A percentile compares a stretch with the other conserved stretches of the same genome.
Evolutionary conservation across 2,329 filamentous ascomycete species (phyloP).

Genomic region (Pestalotiopsis sp.): DNA sequence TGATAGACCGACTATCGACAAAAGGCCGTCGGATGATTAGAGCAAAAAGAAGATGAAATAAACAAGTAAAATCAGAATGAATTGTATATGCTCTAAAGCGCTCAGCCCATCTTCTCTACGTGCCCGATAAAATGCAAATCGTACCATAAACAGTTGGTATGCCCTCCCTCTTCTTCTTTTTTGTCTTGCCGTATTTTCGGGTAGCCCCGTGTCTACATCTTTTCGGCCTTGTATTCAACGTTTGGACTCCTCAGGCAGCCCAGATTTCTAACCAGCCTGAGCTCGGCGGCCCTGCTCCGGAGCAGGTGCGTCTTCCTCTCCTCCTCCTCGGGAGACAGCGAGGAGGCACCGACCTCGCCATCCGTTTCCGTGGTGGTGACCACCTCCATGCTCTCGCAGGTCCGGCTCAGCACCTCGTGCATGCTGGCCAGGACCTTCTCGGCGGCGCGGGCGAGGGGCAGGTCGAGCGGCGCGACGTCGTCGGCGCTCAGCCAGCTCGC

Average conservation of each 20-base stretch:
- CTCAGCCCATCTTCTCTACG: not conserved
- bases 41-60: not conserved
- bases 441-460: constrained; percentile 81
- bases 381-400: constrained; percentile 64
- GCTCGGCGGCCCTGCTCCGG: constrained; percentile 83
- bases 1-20: not conserved
- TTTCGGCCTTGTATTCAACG: constrained; percentile 63
- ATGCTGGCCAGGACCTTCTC: constrained; percentile 91
- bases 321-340: constrained; percentile 44
- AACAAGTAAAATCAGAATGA: not conserved
- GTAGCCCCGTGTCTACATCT: constrained; percentile 35
- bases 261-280: constrained; percentile 79
- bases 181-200: not conserved
- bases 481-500: constrained; percentile 79
- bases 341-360: constrained; percentile 36
- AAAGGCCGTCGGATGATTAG: not conserved
- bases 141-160: not conserved
- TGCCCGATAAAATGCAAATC: not conserved
- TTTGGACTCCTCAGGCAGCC: constrained; percentile 68
- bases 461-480: constrained; percentile 64
- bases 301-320: constrained; percentile 66
- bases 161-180: no score
- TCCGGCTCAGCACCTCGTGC: constrained; percentile 78
- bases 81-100: not conserved
- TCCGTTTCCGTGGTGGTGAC: constrained; percentile 44